A percentile compares a stretch with the other conserved stretches of the same genome.
These are phyloP conservation scores for Nothophaeocryptopus gaeumannii DNA, from an alignment of 2,329 filamentous ascomycete species.

Conservation along the genomic window DNA sequence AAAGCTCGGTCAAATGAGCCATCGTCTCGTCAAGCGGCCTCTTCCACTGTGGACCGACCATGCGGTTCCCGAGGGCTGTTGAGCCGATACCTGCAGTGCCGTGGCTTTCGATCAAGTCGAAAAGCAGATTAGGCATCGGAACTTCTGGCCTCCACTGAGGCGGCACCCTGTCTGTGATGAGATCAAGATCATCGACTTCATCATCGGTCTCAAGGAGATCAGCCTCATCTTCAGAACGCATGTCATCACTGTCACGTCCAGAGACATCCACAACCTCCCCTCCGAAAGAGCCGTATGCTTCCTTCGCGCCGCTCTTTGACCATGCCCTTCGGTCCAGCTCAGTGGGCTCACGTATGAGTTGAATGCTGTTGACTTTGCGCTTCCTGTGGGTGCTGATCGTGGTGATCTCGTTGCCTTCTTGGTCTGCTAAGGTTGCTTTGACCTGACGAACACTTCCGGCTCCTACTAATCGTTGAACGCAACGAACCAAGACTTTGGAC, in stretches of 20 bases:
- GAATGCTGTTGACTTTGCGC: conserved; percentile 29
- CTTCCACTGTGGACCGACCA: conserved; percentile 52
- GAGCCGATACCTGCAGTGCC: conserved; percentile 53
- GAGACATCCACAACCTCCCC: too few species aligned
- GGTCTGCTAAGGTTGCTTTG: conserved; percentile 14
- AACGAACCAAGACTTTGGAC: conserved; percentile 39
- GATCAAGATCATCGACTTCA: conserved; percentile 11
- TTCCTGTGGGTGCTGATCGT: conserved; percentile 4
- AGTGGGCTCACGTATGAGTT: conserved; percentile 40
- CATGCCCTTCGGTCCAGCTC: conserved; percentile 30
- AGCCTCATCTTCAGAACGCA: conserved; percentile 5
- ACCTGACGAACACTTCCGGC: conserved; percentile 38
- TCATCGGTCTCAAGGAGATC: conserved; percentile 19
- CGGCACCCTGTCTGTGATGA: conserved; percentile 35
- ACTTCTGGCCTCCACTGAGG: conserved; percentile 57
- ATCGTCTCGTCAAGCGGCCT: conserved; percentile 55
- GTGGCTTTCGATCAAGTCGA: conserved; percentile 46
- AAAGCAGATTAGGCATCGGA: conserved; percentile 52
- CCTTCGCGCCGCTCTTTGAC: conserved; percentile 10
- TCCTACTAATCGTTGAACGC: conserved; percentile 40
- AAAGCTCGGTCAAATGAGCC: conserved; percentile 53
- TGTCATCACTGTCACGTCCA: not conserved
- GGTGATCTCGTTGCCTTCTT: conserved; percentile 19
- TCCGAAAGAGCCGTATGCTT: not conserved
- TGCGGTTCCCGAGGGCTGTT: conserved; percentile 35